Evolutionary conservation across 495 filamentous ascomycete genomes (phyloP).

Genomic region (Geoglossum glabrum): DNA sequence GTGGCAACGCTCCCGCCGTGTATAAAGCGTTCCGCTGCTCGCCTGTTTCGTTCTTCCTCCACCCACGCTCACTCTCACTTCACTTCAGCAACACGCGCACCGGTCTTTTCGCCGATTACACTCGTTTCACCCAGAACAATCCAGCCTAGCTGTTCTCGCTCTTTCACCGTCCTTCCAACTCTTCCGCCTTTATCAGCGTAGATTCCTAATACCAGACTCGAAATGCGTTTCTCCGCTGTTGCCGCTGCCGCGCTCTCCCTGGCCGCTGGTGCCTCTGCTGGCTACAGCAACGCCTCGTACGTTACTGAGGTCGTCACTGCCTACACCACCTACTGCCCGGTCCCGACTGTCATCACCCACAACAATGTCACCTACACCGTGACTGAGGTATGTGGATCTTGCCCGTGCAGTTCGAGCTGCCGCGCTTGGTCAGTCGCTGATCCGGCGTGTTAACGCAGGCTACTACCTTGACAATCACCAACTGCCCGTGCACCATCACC

Average conservation of each 20-base stretch:
- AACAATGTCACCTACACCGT: slow-evolving; percentile 10
- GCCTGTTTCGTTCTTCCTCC: background rate
- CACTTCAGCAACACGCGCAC: background rate
- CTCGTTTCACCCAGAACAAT: background rate
- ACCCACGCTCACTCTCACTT: background rate
- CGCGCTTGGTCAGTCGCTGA: background rate
- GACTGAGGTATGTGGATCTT: slow-evolving; percentile 9
- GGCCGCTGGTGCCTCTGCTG: slow-evolving; percentile 4
- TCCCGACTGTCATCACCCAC: slow-evolving; percentile 8
- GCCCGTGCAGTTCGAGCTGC: too few species aligned
- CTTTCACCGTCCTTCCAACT: background rate
- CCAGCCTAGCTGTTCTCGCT: background rate
- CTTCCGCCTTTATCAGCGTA: background rate
- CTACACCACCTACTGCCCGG: slow-evolving; percentile 12
- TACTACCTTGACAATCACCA: slow-evolving; percentile 19
- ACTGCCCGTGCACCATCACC: slow-evolving; percentile 20
- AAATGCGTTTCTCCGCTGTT: slow-evolving; percentile 5
- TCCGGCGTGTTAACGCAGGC: slow-evolving; percentile 8
- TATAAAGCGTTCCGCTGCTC: background rate
- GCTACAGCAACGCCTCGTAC: background rate
- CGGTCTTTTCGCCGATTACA: background rate
- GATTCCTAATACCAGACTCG: background rate
- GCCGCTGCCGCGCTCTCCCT: slow-evolving; percentile 5
- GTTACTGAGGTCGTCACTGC: slow-evolving; percentile 12
- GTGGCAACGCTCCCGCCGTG: too few species aligned